These are phyloP conservation scores for Hermanozyma aechmeae DNA, from an alignment of 805 yeast genomes.

Conservation along the genomic window DNA sequence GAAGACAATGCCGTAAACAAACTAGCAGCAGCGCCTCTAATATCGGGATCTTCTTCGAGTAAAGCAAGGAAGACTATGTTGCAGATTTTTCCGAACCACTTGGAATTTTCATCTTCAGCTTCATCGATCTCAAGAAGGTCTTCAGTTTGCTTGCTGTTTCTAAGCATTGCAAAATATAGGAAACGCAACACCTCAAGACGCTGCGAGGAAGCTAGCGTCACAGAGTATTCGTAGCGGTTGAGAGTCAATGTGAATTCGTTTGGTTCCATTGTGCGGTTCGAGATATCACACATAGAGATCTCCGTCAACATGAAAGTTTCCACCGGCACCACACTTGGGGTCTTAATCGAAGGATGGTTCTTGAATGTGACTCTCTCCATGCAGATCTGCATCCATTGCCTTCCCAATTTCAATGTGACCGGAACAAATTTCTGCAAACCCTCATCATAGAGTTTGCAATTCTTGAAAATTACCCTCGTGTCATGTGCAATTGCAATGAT, in stretches of 20 bases:
- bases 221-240: conserved; percentile 13
- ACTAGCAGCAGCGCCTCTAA: conserved; percentile 55
- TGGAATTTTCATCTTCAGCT: conserved; percentile 35
- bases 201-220: conserved; percentile 25
- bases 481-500: conserved; percentile 27
- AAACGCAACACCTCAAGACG: conserved; percentile 59
- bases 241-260: conserved; percentile 29
- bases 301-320: conserved; percentile 25
- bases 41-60: conserved; percentile 46
- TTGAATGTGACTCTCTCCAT: too few species aligned
- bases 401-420: conserved; percentile 51
- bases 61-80: conserved; percentile 63
- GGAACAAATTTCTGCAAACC: conserved; percentile 8
- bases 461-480: conserved; percentile 23
- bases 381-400: conserved; percentile 56
- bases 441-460: conserved; percentile 13
- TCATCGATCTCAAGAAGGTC: conserved; percentile 35
- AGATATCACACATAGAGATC: conserved; percentile 26
- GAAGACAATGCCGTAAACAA: conserved; percentile 54
- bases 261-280: conserved; percentile 11
- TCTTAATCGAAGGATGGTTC: conserved; percentile 7
- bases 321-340: conserved; percentile 23
- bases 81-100: conserved; percentile 49
- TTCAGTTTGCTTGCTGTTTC: conserved; percentile 30
- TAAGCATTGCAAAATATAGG: conserved; percentile 55